phyloP scores from a whole-genome alignment of 2,329 filamentous ascomycete species.

The Phialemonium atrogriseum region DNA sequence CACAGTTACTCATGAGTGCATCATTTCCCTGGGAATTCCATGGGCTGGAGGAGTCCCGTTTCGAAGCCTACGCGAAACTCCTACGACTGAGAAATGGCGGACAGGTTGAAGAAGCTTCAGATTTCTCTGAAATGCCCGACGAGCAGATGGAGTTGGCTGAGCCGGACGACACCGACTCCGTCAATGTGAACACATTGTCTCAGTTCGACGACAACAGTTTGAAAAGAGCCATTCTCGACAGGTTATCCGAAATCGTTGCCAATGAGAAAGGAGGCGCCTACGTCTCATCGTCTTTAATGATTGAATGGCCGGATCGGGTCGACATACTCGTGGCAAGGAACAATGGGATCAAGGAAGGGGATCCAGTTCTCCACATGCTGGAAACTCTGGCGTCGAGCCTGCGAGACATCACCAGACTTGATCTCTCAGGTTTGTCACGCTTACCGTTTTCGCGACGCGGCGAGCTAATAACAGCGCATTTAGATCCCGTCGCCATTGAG shows the following conservation, averaged over 20 bases:
- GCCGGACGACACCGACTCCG: neutral
- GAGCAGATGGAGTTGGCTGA: too few relatives aligned
- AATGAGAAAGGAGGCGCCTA: constrained; percentile 3
- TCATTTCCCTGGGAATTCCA: too few relatives aligned
- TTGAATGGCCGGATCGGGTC: neutral
- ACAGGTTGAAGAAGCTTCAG: constrained; percentile 1
- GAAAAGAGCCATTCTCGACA: constrained; percentile 2
- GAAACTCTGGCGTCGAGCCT: too few relatives aligned
- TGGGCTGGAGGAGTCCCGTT: constrained; percentile 1
- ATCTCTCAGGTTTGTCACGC: too few relatives aligned
- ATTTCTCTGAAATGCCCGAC: neutral
- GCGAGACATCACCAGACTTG: too few relatives aligned
- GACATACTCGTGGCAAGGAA: neutral
- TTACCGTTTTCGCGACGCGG: too few relatives aligned
- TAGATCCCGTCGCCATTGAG: too few relatives aligned
- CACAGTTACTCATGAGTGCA: too few relatives aligned
- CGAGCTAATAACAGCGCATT: too few relatives aligned
- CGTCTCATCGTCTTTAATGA: constrained; percentile 1
- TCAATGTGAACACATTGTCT: neutral
- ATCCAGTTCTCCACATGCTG: too few relatives aligned
- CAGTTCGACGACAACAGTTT: neutral
- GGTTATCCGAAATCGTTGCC: constrained; percentile 2
- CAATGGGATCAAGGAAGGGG: too few relatives aligned
- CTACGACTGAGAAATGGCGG: constrained; percentile 3
- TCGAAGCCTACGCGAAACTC: constrained; percentile 3